These are phyloP conservation scores for Serpula lacrymans DNA, from an alignment of 768 basidiomycete species.

Conservation along the genomic window DNA sequence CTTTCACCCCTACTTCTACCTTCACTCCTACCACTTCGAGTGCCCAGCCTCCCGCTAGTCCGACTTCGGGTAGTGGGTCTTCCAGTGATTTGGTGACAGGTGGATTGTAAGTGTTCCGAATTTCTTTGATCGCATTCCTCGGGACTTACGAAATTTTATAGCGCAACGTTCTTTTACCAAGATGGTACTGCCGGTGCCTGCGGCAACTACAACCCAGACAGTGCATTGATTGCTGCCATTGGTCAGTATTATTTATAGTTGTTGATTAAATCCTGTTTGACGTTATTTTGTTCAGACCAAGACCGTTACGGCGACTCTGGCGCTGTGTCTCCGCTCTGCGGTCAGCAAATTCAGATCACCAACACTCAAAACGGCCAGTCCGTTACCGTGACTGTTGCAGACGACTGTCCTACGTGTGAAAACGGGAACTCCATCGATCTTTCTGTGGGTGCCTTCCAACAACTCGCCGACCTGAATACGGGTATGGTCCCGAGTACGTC, in stretches of 20 bases:
- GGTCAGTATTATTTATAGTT: constrained; percentile 34
- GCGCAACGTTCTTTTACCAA: constrained; percentile 71
- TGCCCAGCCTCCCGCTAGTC: neutral
- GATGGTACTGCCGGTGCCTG: constrained; percentile 77
- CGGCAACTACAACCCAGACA: constrained; percentile 58
- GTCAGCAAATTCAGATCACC: constrained; percentile 57
- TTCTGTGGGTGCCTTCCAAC: constrained; percentile 63
- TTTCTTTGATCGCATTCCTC: neutral
- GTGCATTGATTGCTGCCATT: constrained; percentile 58
- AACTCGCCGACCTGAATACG: constrained; percentile 43
- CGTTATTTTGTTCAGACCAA: constrained; percentile 36
- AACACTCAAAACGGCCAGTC: constrained; percentile 52
- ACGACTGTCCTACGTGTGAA: constrained; percentile 78
- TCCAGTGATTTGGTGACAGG: constrained; percentile 9
- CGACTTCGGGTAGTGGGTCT: constrained; percentile 1
- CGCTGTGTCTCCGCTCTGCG: constrained; percentile 56
- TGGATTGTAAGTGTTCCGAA: constrained; percentile 41
- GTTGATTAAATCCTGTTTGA: neutral
- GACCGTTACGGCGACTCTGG: constrained; percentile 48
- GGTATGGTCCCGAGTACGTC: constrained; percentile 61
- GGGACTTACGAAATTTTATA: constrained; percentile 17
- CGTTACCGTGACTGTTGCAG: constrained; percentile 67
- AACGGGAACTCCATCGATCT: constrained; percentile 70
- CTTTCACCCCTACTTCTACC: neutral
- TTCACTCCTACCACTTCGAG: neutral